Evolutionary conservation across 176 grass and related monocot genomes (phyloP).

Genomic region (Elymus sibiricus): DNA sequence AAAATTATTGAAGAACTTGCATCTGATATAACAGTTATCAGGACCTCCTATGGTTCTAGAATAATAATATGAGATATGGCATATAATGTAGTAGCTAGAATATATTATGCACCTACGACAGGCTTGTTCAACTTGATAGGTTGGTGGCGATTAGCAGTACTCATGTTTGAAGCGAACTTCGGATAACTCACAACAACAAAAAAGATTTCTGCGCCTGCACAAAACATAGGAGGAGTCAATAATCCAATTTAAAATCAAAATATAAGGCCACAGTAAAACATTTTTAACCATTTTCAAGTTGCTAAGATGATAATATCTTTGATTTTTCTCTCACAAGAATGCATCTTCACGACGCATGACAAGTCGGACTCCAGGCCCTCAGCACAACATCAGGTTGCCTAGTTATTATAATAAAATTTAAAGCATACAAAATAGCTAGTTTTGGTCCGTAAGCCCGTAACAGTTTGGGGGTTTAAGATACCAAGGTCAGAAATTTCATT

Average conservation of each 20-base stretch:
- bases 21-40: background rate
- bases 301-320: background rate
- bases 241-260: conserved; percentile 9
- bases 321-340: background rate
- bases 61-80: background rate
- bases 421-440: background rate
- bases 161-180: conserved; percentile 44
- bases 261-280: background rate
- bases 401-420: background rate
- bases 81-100: conserved; percentile 17
- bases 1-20: background rate
- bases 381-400: background rate
- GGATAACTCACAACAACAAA: conserved; percentile 32
- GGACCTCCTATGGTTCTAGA: background rate
- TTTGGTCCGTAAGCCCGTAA: background rate
- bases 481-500: conserved; percentile 5
- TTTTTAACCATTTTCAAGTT: background rate
- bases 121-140: conserved; percentile 45
- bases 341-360: background rate
- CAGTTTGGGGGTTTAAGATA: background rate
- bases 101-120: conserved; percentile 39
- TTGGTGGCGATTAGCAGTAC: conserved; percentile 34
- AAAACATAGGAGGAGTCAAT: conserved; percentile 13
- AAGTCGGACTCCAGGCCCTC: background rate
- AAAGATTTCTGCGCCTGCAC: conserved; percentile 17